Evolutionary conservation across 371 early-diverging fungal species (phyloP), one percentile per base, ranked within the genome.

Genomic region (Syncephalastrum sp.): DNA sequence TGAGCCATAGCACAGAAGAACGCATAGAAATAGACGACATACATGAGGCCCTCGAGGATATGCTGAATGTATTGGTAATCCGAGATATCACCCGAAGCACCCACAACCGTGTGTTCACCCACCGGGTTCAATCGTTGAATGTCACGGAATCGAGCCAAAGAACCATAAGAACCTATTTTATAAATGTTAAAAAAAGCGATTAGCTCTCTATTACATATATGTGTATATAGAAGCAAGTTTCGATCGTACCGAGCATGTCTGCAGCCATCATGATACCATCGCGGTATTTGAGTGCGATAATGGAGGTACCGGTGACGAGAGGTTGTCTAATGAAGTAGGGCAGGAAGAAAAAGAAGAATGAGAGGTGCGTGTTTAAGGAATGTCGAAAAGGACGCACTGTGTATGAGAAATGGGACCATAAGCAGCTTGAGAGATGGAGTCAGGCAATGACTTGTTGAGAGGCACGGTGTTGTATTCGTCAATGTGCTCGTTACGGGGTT

Each of bases 211-310:
- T 21, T 21, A 21, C 21, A 21, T 21, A 21, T 21, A 17, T n/a
- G n/a, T n/a, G 24, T 25, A 1, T 10, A 29, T 6, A 5, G 14
- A 24, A 24, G 23, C 19, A n/a, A 23, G 25, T 33, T 56, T 42
- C 47, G 17, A 6, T 50, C 71, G 33, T 74, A 91, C 92, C 93
- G 46, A 97, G 82, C 70, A 90, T 92, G 73, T 99, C 99, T 13
- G 98, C 93, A 12, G 97, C 95, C 81, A 98, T 86, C 90, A 99
- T 96, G 51, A 99, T 83, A 58, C 99, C 99, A 64, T 96, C 96
- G 73, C 93, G 97, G 84, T 91, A 99, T 74, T 92, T 92, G 73
- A 99, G 77, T 45, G 90, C 99, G 47, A 98, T 70, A 42, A 97
- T 91, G 27, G 98, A 97, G n/a, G 96, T 95, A 68, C 98, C 98